phyloP scores from a whole-genome alignment of 495 filamentous ascomycete species.

The Hypoxylon lienhwacheense region DNA sequence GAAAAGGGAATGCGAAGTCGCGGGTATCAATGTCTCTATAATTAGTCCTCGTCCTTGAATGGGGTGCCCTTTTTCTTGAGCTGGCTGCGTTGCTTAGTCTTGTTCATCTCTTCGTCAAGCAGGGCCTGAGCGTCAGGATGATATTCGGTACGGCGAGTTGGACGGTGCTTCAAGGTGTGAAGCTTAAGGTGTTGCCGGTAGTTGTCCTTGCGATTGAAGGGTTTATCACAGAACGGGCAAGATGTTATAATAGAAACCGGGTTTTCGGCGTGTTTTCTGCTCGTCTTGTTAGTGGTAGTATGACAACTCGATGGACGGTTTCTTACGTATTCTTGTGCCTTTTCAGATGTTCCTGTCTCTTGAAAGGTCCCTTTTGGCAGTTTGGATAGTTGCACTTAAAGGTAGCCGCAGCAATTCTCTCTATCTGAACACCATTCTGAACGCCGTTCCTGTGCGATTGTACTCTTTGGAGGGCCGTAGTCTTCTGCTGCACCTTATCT shows the following conservation, averaged over 20 bases:
- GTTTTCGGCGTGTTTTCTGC: slow-evolving; percentile 31
- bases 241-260: slow-evolving; percentile 7
- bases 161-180: slow-evolving; percentile 37
- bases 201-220: slow-evolving; percentile 43
- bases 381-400: slow-evolving; percentile 37
- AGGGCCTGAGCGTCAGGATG: slow-evolving; percentile 30
- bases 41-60: slow-evolving; percentile 22
- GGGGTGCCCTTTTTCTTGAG: slow-evolving; percentile 11
- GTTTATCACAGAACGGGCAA: slow-evolving; percentile 39
- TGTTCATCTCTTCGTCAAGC: slow-evolving; percentile 34
- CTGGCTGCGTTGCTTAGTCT: slow-evolving; percentile 35
- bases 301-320: slow-evolving; percentile 29
- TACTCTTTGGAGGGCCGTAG: slow-evolving; percentile 38
- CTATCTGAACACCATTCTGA: slow-evolving; percentile 20
- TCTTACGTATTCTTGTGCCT: slow-evolving; percentile 61
- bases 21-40: slow-evolving; percentile 5
- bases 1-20: not conserved
- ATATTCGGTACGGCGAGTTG: slow-evolving; percentile 37
- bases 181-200: slow-evolving; percentile 44
- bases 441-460: too few relatives aligned
- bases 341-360: slow-evolving; percentile 66
- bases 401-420: slow-evolving; percentile 28
- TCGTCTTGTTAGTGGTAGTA: slow-evolving; percentile 4
- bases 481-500: slow-evolving; percentile 39
- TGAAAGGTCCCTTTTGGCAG: slow-evolving; percentile 55